Conservation (phyloP, 2,329 filamentous ascomycete species). For the Chaetothyriales sp. region DNA sequence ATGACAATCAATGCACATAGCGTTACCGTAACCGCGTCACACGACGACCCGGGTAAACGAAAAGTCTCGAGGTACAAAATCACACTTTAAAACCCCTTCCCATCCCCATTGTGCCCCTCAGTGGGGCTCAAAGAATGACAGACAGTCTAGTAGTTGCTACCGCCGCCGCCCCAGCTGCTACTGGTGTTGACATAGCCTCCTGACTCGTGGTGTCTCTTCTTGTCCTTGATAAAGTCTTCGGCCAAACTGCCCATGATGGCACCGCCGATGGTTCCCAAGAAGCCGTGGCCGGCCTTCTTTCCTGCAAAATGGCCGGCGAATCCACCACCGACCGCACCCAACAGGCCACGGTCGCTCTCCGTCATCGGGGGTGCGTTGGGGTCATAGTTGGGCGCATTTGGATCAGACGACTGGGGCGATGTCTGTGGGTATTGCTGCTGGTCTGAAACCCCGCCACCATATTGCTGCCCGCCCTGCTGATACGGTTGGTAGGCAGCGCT, state of each 20-base stretch:
- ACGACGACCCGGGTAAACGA: too few species aligned
- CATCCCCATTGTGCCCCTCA: not conserved
- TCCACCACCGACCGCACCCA: constrained; percentile 42
- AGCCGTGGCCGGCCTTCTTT: constrained; percentile 40
- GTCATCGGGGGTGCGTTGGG: constrained; percentile 27
- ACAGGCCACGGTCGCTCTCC: constrained; percentile 42
- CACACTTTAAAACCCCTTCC: not conserved
- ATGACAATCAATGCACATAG: too few species aligned
- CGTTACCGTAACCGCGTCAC: too few species aligned
- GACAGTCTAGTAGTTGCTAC: constrained; percentile 9
- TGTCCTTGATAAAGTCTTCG: constrained; percentile 38
- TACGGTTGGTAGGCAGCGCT: constrained; percentile 7
- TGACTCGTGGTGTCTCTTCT: constrained; percentile 22
- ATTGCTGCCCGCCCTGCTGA: constrained; percentile 6
- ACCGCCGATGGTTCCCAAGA: constrained; percentile 43
- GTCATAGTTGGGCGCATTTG: constrained; percentile 23
- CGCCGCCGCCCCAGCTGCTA: constrained; percentile 17
- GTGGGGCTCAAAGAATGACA: too few species aligned
- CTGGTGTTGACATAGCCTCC: constrained; percentile 1
- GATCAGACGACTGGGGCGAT: constrained; percentile 11
- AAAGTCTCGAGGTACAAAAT: too few species aligned
- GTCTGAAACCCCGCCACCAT: constrained; percentile 1
- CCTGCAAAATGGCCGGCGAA: constrained; percentile 42
- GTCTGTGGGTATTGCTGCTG: constrained; percentile 10
- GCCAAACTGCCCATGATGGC: constrained; percentile 41